These are phyloP conservation scores for Pharnaceum exiguum DNA, from an alignment of 148 eudicot species.

Conservation along the genomic window DNA sequence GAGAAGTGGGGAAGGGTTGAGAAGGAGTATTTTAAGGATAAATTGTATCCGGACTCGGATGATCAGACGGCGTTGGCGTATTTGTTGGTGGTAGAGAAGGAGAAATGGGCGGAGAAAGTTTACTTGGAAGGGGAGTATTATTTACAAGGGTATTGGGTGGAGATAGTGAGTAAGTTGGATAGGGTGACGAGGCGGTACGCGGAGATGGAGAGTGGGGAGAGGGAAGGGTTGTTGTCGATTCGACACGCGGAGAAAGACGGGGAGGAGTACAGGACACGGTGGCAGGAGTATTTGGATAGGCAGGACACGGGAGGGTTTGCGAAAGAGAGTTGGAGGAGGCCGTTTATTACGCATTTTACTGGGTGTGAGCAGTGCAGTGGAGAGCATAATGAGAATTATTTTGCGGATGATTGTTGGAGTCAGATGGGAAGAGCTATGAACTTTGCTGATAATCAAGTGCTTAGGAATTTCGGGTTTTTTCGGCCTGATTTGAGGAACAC, in stretches of 20 bases:
- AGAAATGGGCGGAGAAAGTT: slow-evolving; percentile 60
- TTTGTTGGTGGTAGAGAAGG: slow-evolving; percentile 48
- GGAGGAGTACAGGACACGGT: slow-evolving; percentile 18
- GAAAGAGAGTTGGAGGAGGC: slow-evolving; percentile 32
- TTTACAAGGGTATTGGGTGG: slow-evolving; percentile 86
- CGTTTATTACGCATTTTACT: slow-evolving; percentile 89
- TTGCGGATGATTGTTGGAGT: slow-evolving; percentile 43
- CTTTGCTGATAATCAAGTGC: slow-evolving; percentile 85
- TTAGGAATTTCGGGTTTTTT: slow-evolving; percentile 57
- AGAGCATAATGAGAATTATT: slow-evolving; percentile 51
- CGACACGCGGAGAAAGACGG: slow-evolving; percentile 66
- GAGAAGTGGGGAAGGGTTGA: slow-evolving; percentile 61
- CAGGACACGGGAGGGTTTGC: slow-evolving; percentile 14
- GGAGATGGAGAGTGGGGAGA: slow-evolving; percentile 31
- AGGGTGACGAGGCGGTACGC: slow-evolving; percentile 24
- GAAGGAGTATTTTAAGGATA: slow-evolving; percentile 43
- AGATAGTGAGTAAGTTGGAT: slow-evolving; percentile 46
- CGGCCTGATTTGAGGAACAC: slow-evolving; percentile 46
- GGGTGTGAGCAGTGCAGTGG: slow-evolving; percentile 96
- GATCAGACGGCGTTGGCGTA: slow-evolving; percentile 81
- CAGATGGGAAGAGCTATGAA: slow-evolving; percentile 64
- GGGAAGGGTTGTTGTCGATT: slow-evolving; percentile 32
- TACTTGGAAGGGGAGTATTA: slow-evolving; percentile 59
- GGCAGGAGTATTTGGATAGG: slow-evolving; percentile 32
- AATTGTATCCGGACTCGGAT: slow-evolving; percentile 66